Evolutionary conservation across 148 eudicot species (phyloP).

Genomic region (Nepenthes mirabilis): DNA sequence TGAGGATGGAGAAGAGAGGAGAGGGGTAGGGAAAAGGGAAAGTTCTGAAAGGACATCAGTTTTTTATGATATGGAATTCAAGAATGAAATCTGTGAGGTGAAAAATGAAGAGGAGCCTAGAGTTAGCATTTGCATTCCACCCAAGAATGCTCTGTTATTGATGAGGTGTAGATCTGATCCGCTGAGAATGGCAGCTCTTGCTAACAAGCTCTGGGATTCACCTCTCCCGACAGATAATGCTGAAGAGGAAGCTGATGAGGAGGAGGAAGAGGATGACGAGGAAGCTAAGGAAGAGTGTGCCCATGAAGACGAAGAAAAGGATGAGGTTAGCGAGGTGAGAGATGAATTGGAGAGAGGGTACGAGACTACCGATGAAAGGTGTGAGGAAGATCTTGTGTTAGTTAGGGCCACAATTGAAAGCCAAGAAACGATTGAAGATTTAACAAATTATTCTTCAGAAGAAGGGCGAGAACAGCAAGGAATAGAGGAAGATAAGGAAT

Average conservation of each 20-base stretch:
- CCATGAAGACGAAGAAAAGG: neutral
- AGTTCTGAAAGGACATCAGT: conserved; percentile 58
- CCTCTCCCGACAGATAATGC: conserved; percentile 6
- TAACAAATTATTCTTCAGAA: neutral
- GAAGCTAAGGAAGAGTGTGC: conserved; percentile 3
- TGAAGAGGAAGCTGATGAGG: conserved; percentile 9
- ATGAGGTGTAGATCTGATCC: conserved; percentile 99
- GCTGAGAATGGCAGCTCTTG: conserved; percentile 54
- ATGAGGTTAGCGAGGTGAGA: conserved; percentile 1
- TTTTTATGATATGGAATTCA: conserved; percentile 61
- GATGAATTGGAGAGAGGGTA: conserved; percentile 5
- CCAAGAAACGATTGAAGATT: conserved; percentile 5
- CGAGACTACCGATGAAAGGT: conserved; percentile 3
- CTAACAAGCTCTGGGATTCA: conserved; percentile 41
- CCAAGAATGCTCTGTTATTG: conserved; percentile 75
- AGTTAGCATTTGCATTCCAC: conserved; percentile 68
- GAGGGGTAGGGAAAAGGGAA: conserved; percentile 16
- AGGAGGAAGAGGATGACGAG: conserved; percentile 8
- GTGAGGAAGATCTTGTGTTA: conserved; percentile 3
- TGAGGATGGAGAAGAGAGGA: conserved; percentile 5
- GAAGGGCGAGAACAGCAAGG: conserved; percentile 12
- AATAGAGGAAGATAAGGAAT: conserved; percentile 3
- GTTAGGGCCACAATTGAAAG: neutral
- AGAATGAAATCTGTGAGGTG: conserved; percentile 22
- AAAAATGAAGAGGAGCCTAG: conserved; percentile 24